These are phyloP conservation scores for Warburgia ugandensis DNA, from an alignment of 164 flowering plant species.

Conservation along the genomic window DNA sequence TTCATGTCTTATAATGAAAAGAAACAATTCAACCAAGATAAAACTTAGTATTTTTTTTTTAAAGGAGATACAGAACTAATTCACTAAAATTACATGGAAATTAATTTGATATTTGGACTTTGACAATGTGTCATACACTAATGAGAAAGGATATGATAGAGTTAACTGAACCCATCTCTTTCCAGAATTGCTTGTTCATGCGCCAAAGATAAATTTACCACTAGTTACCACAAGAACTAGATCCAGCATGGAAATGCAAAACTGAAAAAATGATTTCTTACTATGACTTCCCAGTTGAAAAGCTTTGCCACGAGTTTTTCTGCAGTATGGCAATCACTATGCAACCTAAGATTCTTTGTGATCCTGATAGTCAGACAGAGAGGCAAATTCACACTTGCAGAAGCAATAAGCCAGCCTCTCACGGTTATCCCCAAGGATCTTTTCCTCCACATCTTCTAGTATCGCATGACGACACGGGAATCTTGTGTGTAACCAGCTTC, in stretches of 20 bases:
- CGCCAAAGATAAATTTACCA: slow-evolving; percentile 21
- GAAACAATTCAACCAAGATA: too few species aligned
- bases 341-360: slow-evolving; percentile 38
- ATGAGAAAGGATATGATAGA: too few species aligned
- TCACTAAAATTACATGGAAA: too few species aligned
- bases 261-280: slow-evolving; percentile 34
- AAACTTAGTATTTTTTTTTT: too few species aligned
- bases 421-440: slow-evolving; percentile 42
- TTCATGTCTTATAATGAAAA: too few species aligned
- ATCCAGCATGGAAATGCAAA: slow-evolving; percentile 29
- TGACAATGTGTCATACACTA: too few species aligned
- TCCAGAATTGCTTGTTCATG: too few species aligned
- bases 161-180: too few species aligned
- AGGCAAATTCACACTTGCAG: slow-evolving; percentile 29
- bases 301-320: slow-evolving; percentile 35
- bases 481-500: slow-evolving; percentile 32
- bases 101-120: too few species aligned
- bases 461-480: slow-evolving; percentile 33
- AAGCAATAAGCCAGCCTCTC: slow-evolving; percentile 44
- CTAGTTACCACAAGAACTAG: slow-evolving; percentile 37
- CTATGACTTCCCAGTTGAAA: slow-evolving; percentile 26
- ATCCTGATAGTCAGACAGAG: slow-evolving; percentile 27
- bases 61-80: too few species aligned
- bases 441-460: slow-evolving; percentile 31
- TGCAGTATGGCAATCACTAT: slow-evolving; percentile 37